Conservation (phyloP, 2,329 filamentous ascomycete genomes). For the Lachnellula arida region DNA sequence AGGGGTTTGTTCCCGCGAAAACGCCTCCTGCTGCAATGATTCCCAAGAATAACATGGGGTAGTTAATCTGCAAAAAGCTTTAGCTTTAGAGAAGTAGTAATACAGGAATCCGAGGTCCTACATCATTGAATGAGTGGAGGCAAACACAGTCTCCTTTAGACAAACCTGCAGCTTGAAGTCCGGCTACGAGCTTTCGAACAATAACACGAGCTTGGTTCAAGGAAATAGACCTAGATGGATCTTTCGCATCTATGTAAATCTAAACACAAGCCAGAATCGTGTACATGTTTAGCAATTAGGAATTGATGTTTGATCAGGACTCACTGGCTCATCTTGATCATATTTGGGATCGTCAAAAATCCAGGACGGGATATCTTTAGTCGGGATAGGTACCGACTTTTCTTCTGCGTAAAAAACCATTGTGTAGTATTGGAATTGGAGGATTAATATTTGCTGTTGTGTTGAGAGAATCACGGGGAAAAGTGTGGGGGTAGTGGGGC, state of each 20-base stretch:
- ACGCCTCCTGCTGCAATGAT: conserved; percentile 27
- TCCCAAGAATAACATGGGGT: conserved; percentile 16
- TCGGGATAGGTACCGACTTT: conserved; percentile 14
- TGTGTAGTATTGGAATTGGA: not conserved
- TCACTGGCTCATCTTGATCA: conserved; percentile 24
- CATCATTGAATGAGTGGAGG: conserved; percentile 29
- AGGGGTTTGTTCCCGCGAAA: conserved; percentile 27
- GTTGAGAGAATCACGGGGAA: too few relatives aligned
- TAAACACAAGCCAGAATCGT: conserved; percentile 7
- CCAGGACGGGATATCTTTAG: conserved; percentile 26
- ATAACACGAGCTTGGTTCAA: conserved; percentile 22
- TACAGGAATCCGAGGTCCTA: conserved; percentile 6
- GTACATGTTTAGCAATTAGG: not conserved
- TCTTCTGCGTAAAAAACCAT: conserved; percentile 18
- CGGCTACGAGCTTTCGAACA: conserved; percentile 25
- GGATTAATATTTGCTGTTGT: too few relatives aligned
- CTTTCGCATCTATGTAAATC: conserved; percentile 27
- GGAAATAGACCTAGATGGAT: conserved; percentile 23
- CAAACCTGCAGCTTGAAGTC: conserved; percentile 25
- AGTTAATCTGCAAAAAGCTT: conserved; percentile 9
- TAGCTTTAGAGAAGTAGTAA: not conserved
- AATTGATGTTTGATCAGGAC: not conserved
- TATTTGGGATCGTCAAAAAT: conserved; percentile 22
- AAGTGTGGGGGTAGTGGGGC: too few relatives aligned
- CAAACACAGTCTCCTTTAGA: conserved; percentile 29